phyloP scores from a whole-genome alignment of 129 eudicot species.

The Silybum marianum region DNA sequence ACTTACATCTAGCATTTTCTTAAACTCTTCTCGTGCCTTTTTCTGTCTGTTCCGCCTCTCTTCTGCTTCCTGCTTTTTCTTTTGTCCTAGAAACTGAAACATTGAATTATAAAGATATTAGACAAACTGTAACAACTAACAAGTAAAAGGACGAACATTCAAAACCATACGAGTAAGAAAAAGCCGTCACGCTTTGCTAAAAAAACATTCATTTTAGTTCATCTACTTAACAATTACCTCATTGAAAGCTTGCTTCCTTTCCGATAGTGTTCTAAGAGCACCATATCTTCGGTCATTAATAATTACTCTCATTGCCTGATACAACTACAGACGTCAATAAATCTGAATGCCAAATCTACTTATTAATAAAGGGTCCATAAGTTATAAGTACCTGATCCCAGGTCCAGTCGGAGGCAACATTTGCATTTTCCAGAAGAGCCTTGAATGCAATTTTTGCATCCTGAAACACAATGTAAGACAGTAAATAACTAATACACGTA shows the following conservation, averaged over 20 bases:
- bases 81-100: slow-evolving; percentile 69
- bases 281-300: slow-evolving; percentile 83
- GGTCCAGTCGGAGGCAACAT: slow-evolving; percentile 81
- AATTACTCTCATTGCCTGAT: slow-evolving; percentile 83
- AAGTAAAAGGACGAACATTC: slow-evolving; percentile 7
- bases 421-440: slow-evolving; percentile 78
- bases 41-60: slow-evolving; percentile 77
- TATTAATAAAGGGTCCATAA: background rate
- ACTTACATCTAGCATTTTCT: slow-evolving; percentile 78
- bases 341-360: slow-evolving; percentile 5
- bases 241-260: slow-evolving; percentile 81
- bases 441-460: slow-evolving; percentile 82
- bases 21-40: slow-evolving; percentile 80
- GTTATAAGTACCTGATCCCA: slow-evolving; percentile 85
- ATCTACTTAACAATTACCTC: slow-evolving; percentile 53
- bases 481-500: slow-evolving; percentile 10
- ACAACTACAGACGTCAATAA: slow-evolving; percentile 20
- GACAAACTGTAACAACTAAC: slow-evolving; percentile 15
- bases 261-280: slow-evolving; percentile 75
- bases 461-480: slow-evolving; percentile 38
- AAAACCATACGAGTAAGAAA: background rate
- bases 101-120: slow-evolving; percentile 20
- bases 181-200: background rate
- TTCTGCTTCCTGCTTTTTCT: slow-evolving; percentile 87
- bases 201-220: background rate